phyloP scores from a whole-genome alignment of 306 rosid species.

The Datisca glomerata region DNA sequence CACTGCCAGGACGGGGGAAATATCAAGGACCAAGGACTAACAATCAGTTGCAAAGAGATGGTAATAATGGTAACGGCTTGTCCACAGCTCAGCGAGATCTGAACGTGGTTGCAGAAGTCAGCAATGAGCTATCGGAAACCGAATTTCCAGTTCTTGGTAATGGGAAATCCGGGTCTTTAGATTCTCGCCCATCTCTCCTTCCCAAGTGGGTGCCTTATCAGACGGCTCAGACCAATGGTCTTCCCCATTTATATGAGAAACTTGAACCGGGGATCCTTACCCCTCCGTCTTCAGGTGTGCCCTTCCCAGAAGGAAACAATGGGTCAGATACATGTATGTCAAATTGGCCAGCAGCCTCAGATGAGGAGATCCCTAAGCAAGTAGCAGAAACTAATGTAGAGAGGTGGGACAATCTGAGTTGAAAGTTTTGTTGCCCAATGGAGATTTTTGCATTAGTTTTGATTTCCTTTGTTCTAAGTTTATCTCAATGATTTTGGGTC shows the following conservation, averaged over 20 bases:
- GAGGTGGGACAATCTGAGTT: conserved; percentile 28
- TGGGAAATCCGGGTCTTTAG: conserved; percentile 27
- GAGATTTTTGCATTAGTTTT: no score
- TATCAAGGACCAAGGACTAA: conserved; percentile 26
- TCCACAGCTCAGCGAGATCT: conserved; percentile 27
- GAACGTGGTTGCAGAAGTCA: conserved; percentile 20
- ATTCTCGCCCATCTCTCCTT: conserved; percentile 29
- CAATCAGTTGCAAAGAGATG: conserved; percentile 29
- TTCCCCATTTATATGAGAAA: conserved; percentile 28
- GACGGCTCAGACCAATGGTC: conserved; percentile 22
- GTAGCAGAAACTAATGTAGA: conserved; percentile 20
- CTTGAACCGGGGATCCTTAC: conserved; percentile 31
- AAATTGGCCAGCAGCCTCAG: conserved; percentile 18
- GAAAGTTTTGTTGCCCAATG: background rate
- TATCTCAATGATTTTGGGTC: background rate
- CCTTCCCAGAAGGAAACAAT: conserved; percentile 24
- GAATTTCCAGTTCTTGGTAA: conserved; percentile 38
- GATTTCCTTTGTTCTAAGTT: no score
- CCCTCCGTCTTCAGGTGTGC: conserved; percentile 30
- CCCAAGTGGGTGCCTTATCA: conserved; percentile 22
- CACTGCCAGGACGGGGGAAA: conserved; percentile 39
- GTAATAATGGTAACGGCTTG: conserved; percentile 24
- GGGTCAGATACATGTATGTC: conserved; percentile 22
- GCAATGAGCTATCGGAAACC: conserved; percentile 32
- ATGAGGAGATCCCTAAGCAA: conserved; percentile 16